Evolutionary conservation across 306 rosid genomes (phyloP).

Genomic region (Vigna angularis): DNA sequence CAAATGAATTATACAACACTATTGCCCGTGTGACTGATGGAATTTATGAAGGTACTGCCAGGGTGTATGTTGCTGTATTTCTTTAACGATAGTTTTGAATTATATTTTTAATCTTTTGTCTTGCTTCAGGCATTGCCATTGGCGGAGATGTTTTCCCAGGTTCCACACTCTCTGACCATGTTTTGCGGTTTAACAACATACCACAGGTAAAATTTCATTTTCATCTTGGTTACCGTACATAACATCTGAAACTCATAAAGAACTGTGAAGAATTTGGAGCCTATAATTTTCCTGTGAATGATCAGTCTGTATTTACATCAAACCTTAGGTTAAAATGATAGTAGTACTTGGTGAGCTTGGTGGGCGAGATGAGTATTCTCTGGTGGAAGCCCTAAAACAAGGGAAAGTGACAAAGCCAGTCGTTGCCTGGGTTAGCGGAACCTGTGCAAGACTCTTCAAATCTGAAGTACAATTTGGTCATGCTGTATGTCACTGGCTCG

Average conservation of each 20-base stretch:
- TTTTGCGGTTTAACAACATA: slow-evolving; percentile 88
- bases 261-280: background rate
- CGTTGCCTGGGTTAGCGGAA: slow-evolving; percentile 98
- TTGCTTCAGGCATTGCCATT: slow-evolving; percentile 79
- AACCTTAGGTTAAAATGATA: slow-evolving; percentile 76
- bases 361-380: slow-evolving; percentile 89
- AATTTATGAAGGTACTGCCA: slow-evolving; percentile 77
- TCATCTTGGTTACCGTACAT: slow-evolving; percentile 31
- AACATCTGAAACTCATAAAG: slow-evolving; percentile 12
- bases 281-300: slow-evolving; percentile 28
- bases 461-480: slow-evolving; percentile 96
- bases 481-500: slow-evolving; percentile 68
- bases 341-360: slow-evolving; percentile 97
- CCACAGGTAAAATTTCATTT: slow-evolving; percentile 65
- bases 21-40: slow-evolving; percentile 94
- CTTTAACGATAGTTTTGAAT: slow-evolving; percentile 18
- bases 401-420: slow-evolving; percentile 90
- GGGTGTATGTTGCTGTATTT: slow-evolving; percentile 23
- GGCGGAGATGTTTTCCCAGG: slow-evolving; percentile 98
- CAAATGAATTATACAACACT: slow-evolving; percentile 83
- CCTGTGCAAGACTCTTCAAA: slow-evolving; percentile 92
- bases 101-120: slow-evolving; percentile 28
- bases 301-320: slow-evolving; percentile 35
- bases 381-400: slow-evolving; percentile 85
- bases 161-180: slow-evolving; percentile 93